phyloP scores from a whole-genome alignment of 305 asterid genomes.

The Striga hermonthica region DNA sequence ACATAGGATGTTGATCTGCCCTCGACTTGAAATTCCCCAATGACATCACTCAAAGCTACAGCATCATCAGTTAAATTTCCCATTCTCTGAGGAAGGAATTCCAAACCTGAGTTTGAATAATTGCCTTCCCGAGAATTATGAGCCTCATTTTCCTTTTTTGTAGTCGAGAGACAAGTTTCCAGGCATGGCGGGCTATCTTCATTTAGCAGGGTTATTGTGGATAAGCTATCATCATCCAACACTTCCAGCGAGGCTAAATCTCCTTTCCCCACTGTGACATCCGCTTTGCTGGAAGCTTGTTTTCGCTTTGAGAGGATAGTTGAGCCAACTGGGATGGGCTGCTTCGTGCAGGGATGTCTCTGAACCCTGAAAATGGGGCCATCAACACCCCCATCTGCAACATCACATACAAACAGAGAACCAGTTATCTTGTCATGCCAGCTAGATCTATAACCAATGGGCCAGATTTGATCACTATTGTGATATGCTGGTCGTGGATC shows the following conservation, averaged over 20 bases:
- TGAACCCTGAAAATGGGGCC: constrained; percentile 76
- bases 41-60: constrained; percentile 44
- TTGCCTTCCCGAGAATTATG: constrained; percentile 39
- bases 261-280: constrained; percentile 35
- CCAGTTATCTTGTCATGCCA: constrained; percentile 97
- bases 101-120: constrained; percentile 42
- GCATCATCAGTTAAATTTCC: constrained; percentile 32
- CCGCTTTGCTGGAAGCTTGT: constrained; percentile 38
- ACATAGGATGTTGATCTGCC: constrained; percentile 63
- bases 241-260: constrained; percentile 39
- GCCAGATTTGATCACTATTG: constrained; percentile 68
- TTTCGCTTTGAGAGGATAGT: constrained; percentile 56
- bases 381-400: constrained; percentile 80
- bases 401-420: constrained; percentile 76
- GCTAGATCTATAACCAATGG: constrained; percentile 82
- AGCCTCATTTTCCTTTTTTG: constrained; percentile 39
- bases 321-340: constrained; percentile 56
- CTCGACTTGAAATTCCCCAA: constrained; percentile 76
- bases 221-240: constrained; percentile 64
- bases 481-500: constrained; percentile 79
- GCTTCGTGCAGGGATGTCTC: constrained; percentile 78
- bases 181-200: constrained; percentile 68
- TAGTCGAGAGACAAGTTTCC: constrained; percentile 41
- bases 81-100: constrained; percentile 35
- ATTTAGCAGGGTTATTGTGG: constrained; percentile 62